Base-by-base conservation (phyloP, 164 flowering plant genomes). In the Magnolia officinalis region DNA sequence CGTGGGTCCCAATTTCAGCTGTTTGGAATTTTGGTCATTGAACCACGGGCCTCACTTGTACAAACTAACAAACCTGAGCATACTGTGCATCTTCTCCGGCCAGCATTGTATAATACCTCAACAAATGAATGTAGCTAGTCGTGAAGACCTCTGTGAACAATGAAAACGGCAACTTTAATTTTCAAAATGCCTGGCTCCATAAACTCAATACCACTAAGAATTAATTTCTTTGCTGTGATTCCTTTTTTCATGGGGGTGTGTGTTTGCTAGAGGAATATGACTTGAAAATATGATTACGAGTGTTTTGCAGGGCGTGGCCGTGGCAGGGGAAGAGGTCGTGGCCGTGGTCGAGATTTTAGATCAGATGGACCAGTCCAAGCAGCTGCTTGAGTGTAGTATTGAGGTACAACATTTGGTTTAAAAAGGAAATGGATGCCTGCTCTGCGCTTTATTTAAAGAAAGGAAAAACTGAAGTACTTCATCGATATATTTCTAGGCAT, bases 231-330 rank as follows among this genome's bases (percentile, higher is more conserved):
- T 37, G 23, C 65, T 63, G 65, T 2, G 20, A 63, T 1, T 18
- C 23, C 2, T 63, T 37, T 37, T 37, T 37, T 37, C 45, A 5
- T 37, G 45, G 45, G 45, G 4, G 4, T 37, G 45, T 4, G 45
- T 5, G 45, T 37, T 6, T 4, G 2, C 45, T 37, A 3, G 6
- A 37, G 45, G 45, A 37, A 37, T 37, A 63, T 63, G 65, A 63
- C 23, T 21, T 18, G 23, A 18, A 18, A 65, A 65, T 16, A 3
- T 65, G 68, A 11, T 64, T 23, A n/a, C 64, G 68, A 6, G 59
- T 64, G 61, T 21, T 45, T 52, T 50, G 74, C 78, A 85, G 90
- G 88, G 1, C 88, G 86, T 76, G 83, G 83, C 23, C 79, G 81
- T 67, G 82, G 82, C 19, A 58, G 81, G 2, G 83, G 83, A n/a